Conservation (phyloP, 108 stramenopile species). For the Poteriospumella lacustris region DNA sequence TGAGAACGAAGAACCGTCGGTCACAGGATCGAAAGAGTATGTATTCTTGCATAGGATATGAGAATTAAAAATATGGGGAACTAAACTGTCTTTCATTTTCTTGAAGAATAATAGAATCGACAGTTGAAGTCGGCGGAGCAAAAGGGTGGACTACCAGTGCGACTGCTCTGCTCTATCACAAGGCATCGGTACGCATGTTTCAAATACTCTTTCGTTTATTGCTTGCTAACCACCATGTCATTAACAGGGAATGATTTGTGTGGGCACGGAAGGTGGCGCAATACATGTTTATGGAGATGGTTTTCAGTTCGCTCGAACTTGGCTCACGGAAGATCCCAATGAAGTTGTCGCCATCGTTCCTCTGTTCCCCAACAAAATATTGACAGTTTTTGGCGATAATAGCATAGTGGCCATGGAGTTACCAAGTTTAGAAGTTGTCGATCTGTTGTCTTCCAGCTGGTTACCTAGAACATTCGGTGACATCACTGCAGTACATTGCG, state of each 20-base stretch:
- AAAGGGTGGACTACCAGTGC: background rate
- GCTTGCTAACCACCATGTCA: background rate
- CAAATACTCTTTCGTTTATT: background rate
- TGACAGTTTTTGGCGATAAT: background rate
- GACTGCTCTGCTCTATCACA: background rate
- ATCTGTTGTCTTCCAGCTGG: background rate
- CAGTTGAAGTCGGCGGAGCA: background rate
- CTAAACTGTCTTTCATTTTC: background rate
- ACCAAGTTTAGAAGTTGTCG: background rate
- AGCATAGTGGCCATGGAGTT: background rate
- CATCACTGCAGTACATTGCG: background rate
- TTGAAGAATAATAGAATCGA: background rate
- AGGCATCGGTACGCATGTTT: background rate
- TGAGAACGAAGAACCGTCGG: too few species aligned
- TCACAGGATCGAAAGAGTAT: too few species aligned
- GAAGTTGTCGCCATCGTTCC: background rate
- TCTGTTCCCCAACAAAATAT: background rate
- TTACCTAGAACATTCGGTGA: background rate
- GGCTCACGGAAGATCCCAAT: conserved; percentile 20
- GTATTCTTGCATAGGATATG: too few species aligned
- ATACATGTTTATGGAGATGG: background rate
- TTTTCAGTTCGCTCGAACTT: background rate
- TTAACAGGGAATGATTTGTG: conserved; percentile 1
- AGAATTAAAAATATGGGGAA: background rate
- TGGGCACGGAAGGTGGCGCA: conserved; percentile 9